Conservation (phyloP, 306 rosid genomes). For the Ammopiptanthus mongolicus region DNA sequence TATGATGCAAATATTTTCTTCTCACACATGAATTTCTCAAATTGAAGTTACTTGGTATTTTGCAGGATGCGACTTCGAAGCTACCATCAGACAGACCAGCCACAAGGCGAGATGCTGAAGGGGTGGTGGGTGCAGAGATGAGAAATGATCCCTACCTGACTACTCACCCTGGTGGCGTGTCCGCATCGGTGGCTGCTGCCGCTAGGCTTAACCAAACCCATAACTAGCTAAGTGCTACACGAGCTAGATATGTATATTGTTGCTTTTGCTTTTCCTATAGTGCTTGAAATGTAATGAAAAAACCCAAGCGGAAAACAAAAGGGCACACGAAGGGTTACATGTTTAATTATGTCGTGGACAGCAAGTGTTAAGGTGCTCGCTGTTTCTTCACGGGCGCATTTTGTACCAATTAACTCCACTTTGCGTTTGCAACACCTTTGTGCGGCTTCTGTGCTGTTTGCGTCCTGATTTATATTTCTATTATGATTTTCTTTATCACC, state of each 20-base stretch:
- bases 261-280: neutral
- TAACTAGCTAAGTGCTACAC: neutral
- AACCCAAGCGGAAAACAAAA: neutral
- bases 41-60: neutral
- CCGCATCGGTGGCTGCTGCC: conserved; percentile 64
- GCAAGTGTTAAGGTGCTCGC: neutral
- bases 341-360: neutral
- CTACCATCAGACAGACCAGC: conserved; percentile 52
- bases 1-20: too few species aligned
- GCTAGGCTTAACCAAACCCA: conserved; percentile 56
- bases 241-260: neutral
- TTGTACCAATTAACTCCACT: neutral
- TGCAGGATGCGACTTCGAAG: conserved; percentile 50
- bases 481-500: too few species aligned
- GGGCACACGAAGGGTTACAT: neutral
- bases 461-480: too few species aligned
- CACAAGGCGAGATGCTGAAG: conserved; percentile 60
- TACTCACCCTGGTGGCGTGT: conserved; percentile 60
- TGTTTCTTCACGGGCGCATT: neutral
- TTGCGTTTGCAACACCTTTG: neutral
- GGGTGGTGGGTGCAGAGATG: conserved; percentile 67
- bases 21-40: neutral
- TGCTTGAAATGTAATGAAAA: neutral
- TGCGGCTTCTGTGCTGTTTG: neutral
- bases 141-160: conserved; percentile 60